phyloP scores from a whole-genome alignment of 768 basidiomycete species.

The Pleurotus cornucopiae region DNA sequence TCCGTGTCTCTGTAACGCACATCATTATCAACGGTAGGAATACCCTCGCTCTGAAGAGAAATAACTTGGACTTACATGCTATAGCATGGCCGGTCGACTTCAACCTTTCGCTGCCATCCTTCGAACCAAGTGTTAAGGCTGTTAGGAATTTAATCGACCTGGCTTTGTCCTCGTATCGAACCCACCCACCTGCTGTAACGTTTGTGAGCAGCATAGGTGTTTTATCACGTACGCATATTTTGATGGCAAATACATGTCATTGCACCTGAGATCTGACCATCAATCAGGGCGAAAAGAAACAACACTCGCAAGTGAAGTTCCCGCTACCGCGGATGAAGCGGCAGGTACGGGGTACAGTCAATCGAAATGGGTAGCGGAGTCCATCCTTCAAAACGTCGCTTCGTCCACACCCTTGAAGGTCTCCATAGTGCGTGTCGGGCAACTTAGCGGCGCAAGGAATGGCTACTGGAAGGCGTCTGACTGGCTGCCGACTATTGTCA shows the following conservation, averaged over 20 bases:
- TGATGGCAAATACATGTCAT: not conserved
- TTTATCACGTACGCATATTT: slow-evolving; percentile 20
- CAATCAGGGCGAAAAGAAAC: not conserved
- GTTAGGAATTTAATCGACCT: slow-evolving; percentile 38
- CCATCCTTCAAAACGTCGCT: slow-evolving; percentile 21
- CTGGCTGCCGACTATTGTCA: slow-evolving; percentile 32
- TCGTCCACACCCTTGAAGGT: slow-evolving; percentile 15
- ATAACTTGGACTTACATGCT: no score
- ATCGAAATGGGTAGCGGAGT: slow-evolving; percentile 39
- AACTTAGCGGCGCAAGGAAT: slow-evolving; percentile 28
- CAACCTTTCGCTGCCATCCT: slow-evolving; percentile 37
- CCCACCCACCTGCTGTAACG: slow-evolving; percentile 26
- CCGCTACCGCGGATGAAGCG: not conserved
- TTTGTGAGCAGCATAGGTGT: slow-evolving; percentile 31
- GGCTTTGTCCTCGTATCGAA: slow-evolving; percentile 22
- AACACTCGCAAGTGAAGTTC: not conserved
- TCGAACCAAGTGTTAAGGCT: slow-evolving; percentile 36
- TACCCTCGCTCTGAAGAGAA: no score
- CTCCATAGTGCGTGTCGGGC: slow-evolving; percentile 29
- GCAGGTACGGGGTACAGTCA: slow-evolving; percentile 30
- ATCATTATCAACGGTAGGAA: slow-evolving; percentile 28
- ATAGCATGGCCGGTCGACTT: slow-evolving; percentile 47
- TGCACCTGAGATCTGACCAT: slow-evolving; percentile 18
- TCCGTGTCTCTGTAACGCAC: slow-evolving; percentile 14
- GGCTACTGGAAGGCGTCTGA: slow-evolving; percentile 32